Evolutionary conservation across 2,329 filamentous ascomycete species (phyloP).

Genomic region (Pseudocercospora pini-densiflorae): DNA sequence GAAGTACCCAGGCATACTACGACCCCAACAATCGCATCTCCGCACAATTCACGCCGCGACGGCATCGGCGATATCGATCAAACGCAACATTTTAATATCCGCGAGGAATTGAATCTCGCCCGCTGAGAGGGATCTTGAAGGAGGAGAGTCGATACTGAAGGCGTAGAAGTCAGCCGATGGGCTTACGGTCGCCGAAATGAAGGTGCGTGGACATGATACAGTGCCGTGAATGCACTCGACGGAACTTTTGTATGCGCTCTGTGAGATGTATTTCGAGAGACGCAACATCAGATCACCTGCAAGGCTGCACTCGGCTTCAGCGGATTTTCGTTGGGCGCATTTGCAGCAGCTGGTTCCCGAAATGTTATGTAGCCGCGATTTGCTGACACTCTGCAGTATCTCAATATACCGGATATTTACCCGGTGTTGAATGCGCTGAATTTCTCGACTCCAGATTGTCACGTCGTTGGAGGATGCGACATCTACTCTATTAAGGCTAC

Average conservation of each 20-base stretch:
- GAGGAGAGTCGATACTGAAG: not conserved
- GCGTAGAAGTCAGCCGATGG: slow-evolving; percentile 13
- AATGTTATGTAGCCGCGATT: not conserved
- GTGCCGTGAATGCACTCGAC: slow-evolving; percentile 14
- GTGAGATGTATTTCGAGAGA: slow-evolving; percentile 30
- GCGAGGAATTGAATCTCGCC: not conserved
- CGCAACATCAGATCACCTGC: slow-evolving; percentile 3
- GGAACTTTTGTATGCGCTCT: slow-evolving; percentile 9
- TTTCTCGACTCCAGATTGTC: slow-evolving; percentile 91
- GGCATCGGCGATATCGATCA: slow-evolving; percentile 5
- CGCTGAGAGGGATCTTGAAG: not conserved
- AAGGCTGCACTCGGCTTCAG: not conserved
- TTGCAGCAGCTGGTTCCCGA: slow-evolving; percentile 13
- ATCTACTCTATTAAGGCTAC: slow-evolving; percentile 97
- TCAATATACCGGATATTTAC: slow-evolving; percentile 89
- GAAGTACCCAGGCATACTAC: slow-evolving; percentile 34
- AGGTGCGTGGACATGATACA: slow-evolving; percentile 31
- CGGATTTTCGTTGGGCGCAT: slow-evolving; percentile 10
- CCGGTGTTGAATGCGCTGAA: slow-evolving; percentile 90
- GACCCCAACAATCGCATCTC: not conserved
- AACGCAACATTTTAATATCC: not conserved
- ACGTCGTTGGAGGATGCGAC: slow-evolving; percentile 91
- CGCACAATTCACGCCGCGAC: not conserved
- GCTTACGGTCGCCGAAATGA: slow-evolving; percentile 32
- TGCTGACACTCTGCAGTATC: slow-evolving; percentile 65